Base-by-base conservation (phyloP, 257 asterid species). In the Penstemon davidsonii region DNA sequence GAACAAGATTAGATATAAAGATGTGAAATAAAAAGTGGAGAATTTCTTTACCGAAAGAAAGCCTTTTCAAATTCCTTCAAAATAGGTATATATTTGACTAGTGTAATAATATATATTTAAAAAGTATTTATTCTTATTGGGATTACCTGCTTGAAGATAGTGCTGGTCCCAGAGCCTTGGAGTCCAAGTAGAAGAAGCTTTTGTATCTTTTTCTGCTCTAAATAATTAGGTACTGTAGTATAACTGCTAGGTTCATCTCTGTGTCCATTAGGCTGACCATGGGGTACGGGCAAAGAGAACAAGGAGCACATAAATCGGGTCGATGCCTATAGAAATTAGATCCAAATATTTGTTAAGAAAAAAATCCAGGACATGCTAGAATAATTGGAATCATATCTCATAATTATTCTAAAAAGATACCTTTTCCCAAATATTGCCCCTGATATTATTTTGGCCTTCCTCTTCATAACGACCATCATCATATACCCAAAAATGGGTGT, bases 401-500 rank as follows among this genome's bases (percentile, higher is more conserved):
- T n/a, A 42, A 59, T 25, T 60, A 52, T 54, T 49, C 38, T 66
- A 18, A 56, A 64, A 64, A 15, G 59, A 60, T 71, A 93, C 97
- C 95, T 93, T 90, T 80, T 93, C 97, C 97, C 97, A 90, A 46
- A 93, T 93, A 76, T 93, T 90, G 64, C 98, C 98, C 80, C 96
- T 77, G 77, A 93, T 93, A 68, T 93, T 93, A 77, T 93, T 93
- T 82, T 90, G 98, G 53, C 98, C 98, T 90, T 93, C 98, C 76
- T 93, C 97, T 83, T 93, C 98, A 45, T 93, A 93, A 42, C 95
- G 93, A 12, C 98, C 98, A 75, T 93, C 98, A 75, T 93, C 95
- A 71, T 93, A 93, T 68, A 93, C 95, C 98, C 98, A 90, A 72
- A 93, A 93, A 79, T 93, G 98, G 64, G 98, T 93, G 76, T 93